A percentile compares a stretch with the other conserved stretches of the same genome.
phyloP scores from a whole-genome alignment of 106 monocot species.

The Agapanthus africanus region DNA sequence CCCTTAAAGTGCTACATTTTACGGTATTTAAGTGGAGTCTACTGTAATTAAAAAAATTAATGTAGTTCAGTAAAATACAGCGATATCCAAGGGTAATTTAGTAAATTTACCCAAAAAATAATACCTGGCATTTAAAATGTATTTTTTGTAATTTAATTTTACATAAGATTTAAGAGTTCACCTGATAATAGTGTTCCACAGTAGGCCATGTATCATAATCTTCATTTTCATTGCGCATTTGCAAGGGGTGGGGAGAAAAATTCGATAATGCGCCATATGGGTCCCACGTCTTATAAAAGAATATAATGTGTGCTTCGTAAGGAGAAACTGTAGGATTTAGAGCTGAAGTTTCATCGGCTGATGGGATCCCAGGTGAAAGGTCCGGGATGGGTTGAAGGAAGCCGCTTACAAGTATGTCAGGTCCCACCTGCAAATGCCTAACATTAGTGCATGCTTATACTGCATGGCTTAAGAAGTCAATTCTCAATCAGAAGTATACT shows the following conservation, averaged over 20 bases:
- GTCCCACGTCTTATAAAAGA: slow-evolving; percentile 99
- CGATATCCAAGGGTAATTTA: no score
- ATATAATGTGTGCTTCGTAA: slow-evolving; percentile 82
- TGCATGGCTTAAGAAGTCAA: no score
- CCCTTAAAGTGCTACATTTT: no score
- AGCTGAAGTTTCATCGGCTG: slow-evolving; percentile 52
- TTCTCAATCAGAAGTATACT: no score
- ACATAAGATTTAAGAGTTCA: no score
- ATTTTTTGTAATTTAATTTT: no score
- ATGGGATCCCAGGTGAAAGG: slow-evolving; percentile 77
- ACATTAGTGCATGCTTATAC: no score
- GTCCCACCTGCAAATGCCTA: slow-evolving; percentile 67
- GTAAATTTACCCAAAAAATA: no score
- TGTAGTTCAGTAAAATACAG: no score
- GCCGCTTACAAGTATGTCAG: slow-evolving; percentile 92
- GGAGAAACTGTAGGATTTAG: slow-evolving; percentile 69
- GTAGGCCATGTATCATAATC: slow-evolving; percentile 50
- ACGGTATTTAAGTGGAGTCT: no score
- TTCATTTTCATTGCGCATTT: slow-evolving; percentile 65
- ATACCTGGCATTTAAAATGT: no score
- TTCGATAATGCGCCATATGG: slow-evolving; percentile 88
- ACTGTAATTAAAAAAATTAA: no score
- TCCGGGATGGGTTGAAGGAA: slow-evolving; percentile 92
- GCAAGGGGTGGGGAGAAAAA: slow-evolving; percentile 86
- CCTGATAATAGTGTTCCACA: slow-evolving; percentile 98